Base-by-base conservation (phyloP, 257 asterid species). In the Nicotiana benthamiana region DNA sequence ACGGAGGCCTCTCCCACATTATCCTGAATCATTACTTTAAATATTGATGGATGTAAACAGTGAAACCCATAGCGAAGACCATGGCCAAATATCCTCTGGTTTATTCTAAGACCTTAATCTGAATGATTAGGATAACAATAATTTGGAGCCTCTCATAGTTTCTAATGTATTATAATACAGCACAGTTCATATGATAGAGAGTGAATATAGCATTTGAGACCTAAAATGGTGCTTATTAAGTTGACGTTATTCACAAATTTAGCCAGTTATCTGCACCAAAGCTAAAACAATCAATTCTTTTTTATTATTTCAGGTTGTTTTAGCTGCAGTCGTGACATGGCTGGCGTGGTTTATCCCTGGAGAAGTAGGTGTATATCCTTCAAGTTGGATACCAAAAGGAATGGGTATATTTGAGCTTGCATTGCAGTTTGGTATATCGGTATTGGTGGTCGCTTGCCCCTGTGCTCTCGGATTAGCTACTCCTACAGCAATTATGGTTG, bases 401-500 rank as follows among this genome's bases (percentile, higher is more conserved):
- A 95, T 95, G 99, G 97, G 90, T 79, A 92, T 91, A 22, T 95
- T 93, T 82, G 97, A 95, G 91, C 92, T 93, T 87, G 98, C 99
- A 43, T 86, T 95, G 84, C 98, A 95, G 88, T 95, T 95, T 86
- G 91, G 91, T 70, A 95, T 95, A 78, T 92, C 99, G 1, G 98
- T 95, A 2, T 87, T 95, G 89, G 99, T 95, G 85, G 95, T 95
- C 61, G 99, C 99, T 76, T 95, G 99, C 80, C 99, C 99, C 13
- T 95, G 99, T 90, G 98, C 99, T 84, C 89, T 95, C 65, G 99
- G 99, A 53, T 87, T 95, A 80, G 99, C 99, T 65, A 95, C 99
- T 79, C 99, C 99, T 79, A 95, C 99, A 48, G 99, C 99, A 26
- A 97, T 95, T 70, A 95, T 95, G 99, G 99, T 95, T 80, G 98